Base-by-base conservation (phyloP, 1,284 basidiomycete species). In the Mycocalia duriaeana region DNA sequence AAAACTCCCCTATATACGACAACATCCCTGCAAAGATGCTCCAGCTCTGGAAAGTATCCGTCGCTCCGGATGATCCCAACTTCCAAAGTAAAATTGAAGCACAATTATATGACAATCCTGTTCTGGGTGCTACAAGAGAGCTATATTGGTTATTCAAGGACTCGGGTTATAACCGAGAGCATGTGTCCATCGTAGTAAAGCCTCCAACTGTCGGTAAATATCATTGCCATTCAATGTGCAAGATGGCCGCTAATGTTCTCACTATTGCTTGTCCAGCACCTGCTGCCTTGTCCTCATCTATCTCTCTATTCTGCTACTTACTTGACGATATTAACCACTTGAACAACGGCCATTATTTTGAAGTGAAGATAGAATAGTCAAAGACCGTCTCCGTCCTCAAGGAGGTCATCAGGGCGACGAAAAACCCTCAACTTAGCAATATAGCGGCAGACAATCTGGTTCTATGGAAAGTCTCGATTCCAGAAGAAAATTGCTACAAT, bases 151-250 rank as follows among this genome's bases (percentile, higher is more conserved):
- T 34, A 13, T 34, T 34, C 28, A 13, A 11, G 16, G 28, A 4
- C 4, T 34, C 28, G n/a, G n/a, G n/a, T 34, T 16, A 2, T 2
- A 11, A 13, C 16, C 28, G 28, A 34, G 16, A 2, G 28, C 2
- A 34, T 4, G 28, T 34, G 2, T 16, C 11, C 2, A 34, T 34
- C 4, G 28, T 34, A 34, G 28, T 34, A 34, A 34, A 2, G 4
- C 28, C 4, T 34, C 28, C 28, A 34, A 16, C 28, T 16, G 28
- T 13, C 16, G 28, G 24, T n/a, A 58, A 14, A 22, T 28, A n/a
- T n/a, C n/a, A n/a, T n/a, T n/a, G n/a, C n/a, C n/a, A n/a, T n/a
- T n/a, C n/a, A n/a, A n/a, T n/a, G n/a, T n/a, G n/a, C n/a, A n/a
- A n/a, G n/a, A n/a, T n/a, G n/a, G n/a, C n/a, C n/a, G n/a, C n/a